Evolutionary conservation across 2,329 filamentous ascomycete genomes (phyloP).

Genomic region (Calonectria pteridis): DNA sequence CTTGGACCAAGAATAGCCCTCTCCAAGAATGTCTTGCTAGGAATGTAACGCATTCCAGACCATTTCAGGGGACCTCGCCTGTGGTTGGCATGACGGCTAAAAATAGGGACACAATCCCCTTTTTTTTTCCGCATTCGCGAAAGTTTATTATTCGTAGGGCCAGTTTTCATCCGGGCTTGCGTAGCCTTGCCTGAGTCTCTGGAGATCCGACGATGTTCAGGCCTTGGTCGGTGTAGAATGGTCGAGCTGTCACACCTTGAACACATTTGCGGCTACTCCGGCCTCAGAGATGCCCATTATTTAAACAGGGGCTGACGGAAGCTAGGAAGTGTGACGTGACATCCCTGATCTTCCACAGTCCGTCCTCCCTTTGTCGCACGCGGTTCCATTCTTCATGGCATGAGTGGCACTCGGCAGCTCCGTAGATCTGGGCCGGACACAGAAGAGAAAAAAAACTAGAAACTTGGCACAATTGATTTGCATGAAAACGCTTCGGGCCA

Average conservation of each 20-base stretch:
- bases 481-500: background rate
- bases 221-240: background rate
- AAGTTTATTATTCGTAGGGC: background rate
- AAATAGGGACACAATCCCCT: background rate
- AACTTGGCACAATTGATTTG: background rate
- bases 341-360: background rate
- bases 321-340: background rate
- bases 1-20: background rate
- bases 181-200: background rate
- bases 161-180: background rate
- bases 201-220: background rate
- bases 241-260: background rate
- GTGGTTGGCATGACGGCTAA: background rate
- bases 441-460: background rate
- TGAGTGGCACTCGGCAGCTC: background rate
- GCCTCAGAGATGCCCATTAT: background rate
- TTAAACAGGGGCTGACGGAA: background rate
- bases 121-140: background rate
- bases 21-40: background rate
- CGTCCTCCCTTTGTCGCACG: background rate
- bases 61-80: background rate
- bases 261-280: background rate
- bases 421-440: background rate
- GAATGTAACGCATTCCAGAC: background rate
- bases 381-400: background rate